Percentiles rank a stretch among this genome's conserved stretches.
phyloP scores from a whole-genome alignment of 2,329 filamentous ascomycete species.

The Nigrograna mackinnonii region DNA sequence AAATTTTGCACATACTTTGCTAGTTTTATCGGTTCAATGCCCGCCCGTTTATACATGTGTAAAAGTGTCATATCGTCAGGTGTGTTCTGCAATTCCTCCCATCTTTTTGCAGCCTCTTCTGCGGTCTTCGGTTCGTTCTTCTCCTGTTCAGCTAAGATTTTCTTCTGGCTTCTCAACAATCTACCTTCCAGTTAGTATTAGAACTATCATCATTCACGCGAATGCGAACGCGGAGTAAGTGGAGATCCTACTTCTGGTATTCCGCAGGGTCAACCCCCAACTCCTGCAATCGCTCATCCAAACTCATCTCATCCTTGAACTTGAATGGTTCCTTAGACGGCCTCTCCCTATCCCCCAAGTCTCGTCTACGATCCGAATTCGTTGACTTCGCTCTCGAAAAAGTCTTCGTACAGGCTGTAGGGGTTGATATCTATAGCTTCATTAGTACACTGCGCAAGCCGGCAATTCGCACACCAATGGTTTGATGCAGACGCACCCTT shows the following conservation, averaged over 20 bases:
- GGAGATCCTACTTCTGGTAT: slow-evolving; percentile 28
- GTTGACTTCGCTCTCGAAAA: slow-evolving; percentile 25
- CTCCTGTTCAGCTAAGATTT: slow-evolving; percentile 18
- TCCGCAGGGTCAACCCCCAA: slow-evolving; percentile 30
- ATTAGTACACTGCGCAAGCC: background rate
- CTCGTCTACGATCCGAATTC: slow-evolving; percentile 14
- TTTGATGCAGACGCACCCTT: slow-evolving; percentile 43
- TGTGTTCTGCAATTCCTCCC: slow-evolving; percentile 31
- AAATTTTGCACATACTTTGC: slow-evolving; percentile 29
- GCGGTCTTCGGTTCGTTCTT: slow-evolving; percentile 31
- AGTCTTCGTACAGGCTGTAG: slow-evolving; percentile 24
- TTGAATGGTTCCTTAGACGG: slow-evolving; percentile 4
- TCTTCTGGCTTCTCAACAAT: slow-evolving; percentile 27
- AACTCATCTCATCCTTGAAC: slow-evolving; percentile 22
- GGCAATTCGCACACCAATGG: too few relatives aligned
- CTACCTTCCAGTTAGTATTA: slow-evolving; percentile 19
- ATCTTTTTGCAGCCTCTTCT: slow-evolving; percentile 29
- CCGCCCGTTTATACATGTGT: slow-evolving; percentile 33
- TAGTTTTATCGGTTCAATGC: slow-evolving; percentile 37
- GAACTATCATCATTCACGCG: background rate
- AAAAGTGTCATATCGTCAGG: slow-evolving; percentile 35
- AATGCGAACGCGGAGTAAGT: background rate
- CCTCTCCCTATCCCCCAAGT: slow-evolving; percentile 6
- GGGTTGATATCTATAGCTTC: slow-evolving; percentile 28
- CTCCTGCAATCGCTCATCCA: slow-evolving; percentile 29